Evolutionary conservation across 345 rosid genomes (phyloP), one percentile per base, ranked within the genome.

Genomic region (Aquilaria yunnanensis): DNA sequence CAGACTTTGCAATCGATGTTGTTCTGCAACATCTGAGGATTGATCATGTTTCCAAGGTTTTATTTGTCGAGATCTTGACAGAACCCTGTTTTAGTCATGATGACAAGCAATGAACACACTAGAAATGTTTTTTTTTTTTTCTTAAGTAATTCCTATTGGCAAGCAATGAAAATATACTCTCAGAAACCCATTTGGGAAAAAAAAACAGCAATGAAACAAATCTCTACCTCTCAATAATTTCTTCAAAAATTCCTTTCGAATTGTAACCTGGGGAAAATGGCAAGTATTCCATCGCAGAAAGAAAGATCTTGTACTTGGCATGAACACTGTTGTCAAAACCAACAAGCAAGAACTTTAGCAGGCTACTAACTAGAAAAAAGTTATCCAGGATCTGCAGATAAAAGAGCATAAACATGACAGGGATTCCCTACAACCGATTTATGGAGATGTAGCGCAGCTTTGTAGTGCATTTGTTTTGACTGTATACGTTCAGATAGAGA

Each of bases 1-100:
- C 67, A 94, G 93, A 81, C 97, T 94, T 71, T 82, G 95, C 76
- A 82, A 76, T 66, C 89, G 90, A 63, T 90, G 96, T 79, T 94
- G 95, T 81, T 94, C 97, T 5, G 89, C 90, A 76, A 90, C 86
- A 66, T 88, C 96, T 61, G 83, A 76, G 72, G 89, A 78, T 58
- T 81, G 72, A 60, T 90, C 96, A 76, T 88, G 81, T 73, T 88
- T 85, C 71, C 82, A 86, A 72, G 66, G 72, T 76, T 81, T 94
- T 69, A 80, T 75, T 87, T 90, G 96, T 51, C 93, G 89, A 37
- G 96, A 90, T 79, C 96, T 87, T 75, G 87, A 81, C 73, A 94
- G 78, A 66, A 94, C 82, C 88, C 99, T 94, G 73, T 70, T 37
- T 37, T 60, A 69, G 61, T 60, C 43, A 37, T 37, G 7, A 37